These are phyloP conservation scores for Helminthosporium solani DNA, from an alignment of 2,329 filamentous ascomycete genomes.

Conservation along the genomic window DNA sequence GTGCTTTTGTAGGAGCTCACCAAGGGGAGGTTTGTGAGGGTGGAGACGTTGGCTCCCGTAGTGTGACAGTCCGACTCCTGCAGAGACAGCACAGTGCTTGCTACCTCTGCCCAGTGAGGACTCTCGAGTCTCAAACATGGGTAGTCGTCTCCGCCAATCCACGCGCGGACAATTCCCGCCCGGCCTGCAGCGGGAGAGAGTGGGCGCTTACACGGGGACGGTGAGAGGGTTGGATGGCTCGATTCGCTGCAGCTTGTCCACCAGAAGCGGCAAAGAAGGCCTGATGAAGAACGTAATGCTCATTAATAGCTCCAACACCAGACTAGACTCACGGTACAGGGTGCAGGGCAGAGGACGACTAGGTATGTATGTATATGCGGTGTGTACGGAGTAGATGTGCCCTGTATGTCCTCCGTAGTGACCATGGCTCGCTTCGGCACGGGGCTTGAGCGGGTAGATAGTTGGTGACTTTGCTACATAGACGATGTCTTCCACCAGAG, in stretches of 20 bases:
- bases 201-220: conserved; percentile 38
- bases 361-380: no score
- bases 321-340: conserved; percentile 10
- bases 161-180: conserved; percentile 26
- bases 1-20: conserved; percentile 46
- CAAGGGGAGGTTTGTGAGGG: conserved; percentile 28
- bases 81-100: conserved; percentile 37
- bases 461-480: conserved; percentile 18
- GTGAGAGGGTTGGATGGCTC: conserved; percentile 22
- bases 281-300: conserved; percentile 23
- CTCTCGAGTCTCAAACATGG: conserved; percentile 21
- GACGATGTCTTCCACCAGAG: conserved; percentile 18
- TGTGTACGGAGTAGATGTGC: no score
- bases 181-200: conserved; percentile 25
- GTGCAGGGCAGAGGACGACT: conserved; percentile 7
- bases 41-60: conserved; percentile 35
- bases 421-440: conserved; percentile 26
- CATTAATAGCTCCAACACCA: conserved; percentile 34
- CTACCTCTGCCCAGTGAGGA: conserved; percentile 31
- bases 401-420: no score
- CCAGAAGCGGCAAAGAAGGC: conserved; percentile 23
- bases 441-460: conserved; percentile 23
- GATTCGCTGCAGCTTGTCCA: conserved; percentile 30
- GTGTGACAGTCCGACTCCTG: conserved; percentile 32
- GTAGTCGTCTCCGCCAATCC: conserved; percentile 31